Base-by-base conservation (phyloP, 345 rosid genomes). In the Syzygium oleosum region DNA sequence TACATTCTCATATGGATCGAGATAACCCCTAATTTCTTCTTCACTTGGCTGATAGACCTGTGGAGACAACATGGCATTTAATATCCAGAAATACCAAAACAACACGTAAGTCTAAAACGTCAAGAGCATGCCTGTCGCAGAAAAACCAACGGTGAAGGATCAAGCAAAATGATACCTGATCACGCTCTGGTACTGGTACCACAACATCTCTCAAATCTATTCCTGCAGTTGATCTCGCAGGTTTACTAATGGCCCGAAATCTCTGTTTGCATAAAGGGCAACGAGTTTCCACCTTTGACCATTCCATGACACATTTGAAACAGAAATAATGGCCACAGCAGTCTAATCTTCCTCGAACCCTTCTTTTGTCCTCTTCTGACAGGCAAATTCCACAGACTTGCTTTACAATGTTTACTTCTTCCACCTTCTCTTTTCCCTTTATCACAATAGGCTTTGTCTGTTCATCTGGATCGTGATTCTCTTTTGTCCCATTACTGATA, bases 201-300 rank as follows among this genome's bases (percentile, higher is more conserved):
- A 95, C 96, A 89, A 91, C 91, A 89, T 93, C 94, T 91, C 97
- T 96, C 90, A 92, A 88, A 92, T 97, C 98, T 52, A 94, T 92
- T 88, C 97, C 99, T n/a, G 91, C 89, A 19, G 93, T 89, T 65
- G 94, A 90, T 92, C 98, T 98, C 77, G 97, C 95, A 27, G 96
- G 95, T 90, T 98, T 97, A 87, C 92, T 95, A 87, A 98, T 96
- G 34, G 99, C 93, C 84, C 88, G 90, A 87, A 98, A 98, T 91
- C 99, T 94, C 91, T 96, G 97, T 90, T 98, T 98, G 94, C 99
- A 98, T 87, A 94, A 86, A 22, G 99, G 99, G 88, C 99, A 98
- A 85, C 99, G 98, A 73, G 99, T 95, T 91, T 98, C 99, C 86
- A 98, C 98, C 90, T 95, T 97, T 3, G 99, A 96, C 99, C 99